These are phyloP conservation scores for Trichoderma citrinoviride DNA, from an alignment of 2,329 filamentous ascomycete genomes.

Conservation along the genomic window DNA sequence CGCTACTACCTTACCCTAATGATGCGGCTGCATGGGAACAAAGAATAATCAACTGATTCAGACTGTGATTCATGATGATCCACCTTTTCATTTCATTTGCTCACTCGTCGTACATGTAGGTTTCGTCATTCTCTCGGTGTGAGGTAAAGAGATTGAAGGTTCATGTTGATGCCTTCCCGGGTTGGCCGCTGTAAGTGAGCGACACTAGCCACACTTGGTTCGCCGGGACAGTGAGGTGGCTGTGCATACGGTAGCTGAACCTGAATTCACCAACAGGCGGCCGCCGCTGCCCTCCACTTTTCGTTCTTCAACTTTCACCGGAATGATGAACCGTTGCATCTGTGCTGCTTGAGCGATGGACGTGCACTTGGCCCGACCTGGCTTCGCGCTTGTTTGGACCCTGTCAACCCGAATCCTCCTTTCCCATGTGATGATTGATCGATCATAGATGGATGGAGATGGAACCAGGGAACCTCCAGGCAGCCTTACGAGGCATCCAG, in stretches of 20 bases:
- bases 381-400: neutral
- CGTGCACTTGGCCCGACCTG: neutral
- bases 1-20: too few species aligned
- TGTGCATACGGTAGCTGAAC: too few species aligned
- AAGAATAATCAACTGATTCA: too few species aligned
- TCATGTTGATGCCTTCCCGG: neutral
- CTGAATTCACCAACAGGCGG: neutral
- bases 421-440: too few species aligned
- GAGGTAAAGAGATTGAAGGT: too few species aligned
- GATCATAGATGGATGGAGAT: too few species aligned
- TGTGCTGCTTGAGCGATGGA: neutral
- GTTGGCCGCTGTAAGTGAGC: neutral
- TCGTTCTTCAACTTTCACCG: neutral
- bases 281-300: neutral
- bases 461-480: too few species aligned
- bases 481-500: constrained; percentile 14
- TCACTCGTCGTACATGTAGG: too few species aligned
- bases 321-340: neutral
- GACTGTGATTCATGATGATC: too few species aligned
- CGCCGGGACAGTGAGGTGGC: neutral
- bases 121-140: neutral
- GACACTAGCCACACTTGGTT: constrained; percentile 9
- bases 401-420: neutral
- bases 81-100: too few species aligned
- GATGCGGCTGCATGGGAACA: too few species aligned